Base-by-base conservation (phyloP, 176 grass and related monocot species). In the Microstegium vimineum region DNA sequence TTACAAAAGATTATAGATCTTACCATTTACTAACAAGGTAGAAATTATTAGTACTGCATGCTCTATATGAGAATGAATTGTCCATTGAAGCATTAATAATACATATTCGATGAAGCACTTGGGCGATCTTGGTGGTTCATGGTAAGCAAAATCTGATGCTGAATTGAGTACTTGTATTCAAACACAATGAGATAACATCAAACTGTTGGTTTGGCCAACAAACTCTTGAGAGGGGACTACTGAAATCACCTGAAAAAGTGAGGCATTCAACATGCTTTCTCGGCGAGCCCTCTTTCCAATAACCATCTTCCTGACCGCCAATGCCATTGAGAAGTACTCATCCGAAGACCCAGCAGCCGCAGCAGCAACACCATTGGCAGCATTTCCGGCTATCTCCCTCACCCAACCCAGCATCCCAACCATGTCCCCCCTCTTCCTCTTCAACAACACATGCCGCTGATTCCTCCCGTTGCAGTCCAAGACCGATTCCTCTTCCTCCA, bases 371-470 rank as follows among this genome's bases (percentile, higher is more conserved):
- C 54, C 54, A 17, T 86, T 47, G 1, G 3, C 66, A 59, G 73
- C 38, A 71, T 73, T 82, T 41, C 79, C 35, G 2, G 92, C 86
- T 1, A 89, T 41, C 62, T 70, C 74, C 52, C 72, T 87, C 62
- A 87, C 61, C 92, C 89, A 91, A 28, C 35, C 73, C 32, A 94
- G 73, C 89, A 89, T 79, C 66, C 83, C 89, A 13, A 49, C 86
- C 27, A 94, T 17, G 71, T 83, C 66, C 0, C 78, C 73, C 51
- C 76, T 60, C 81, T 91, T 89, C 76, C 92, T 84, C 83, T 91
- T 94, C 35, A 74, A 47, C 23, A 69, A 26, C 30, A 56, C 10
- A 77, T 69, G 37, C 25, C 57, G 64, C 52, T 62, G 23, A 28
- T 56, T 69, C 67, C 43, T 66, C n/a, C 18, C 62, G 43, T 47